Base-by-base conservation (phyloP, 2,329 filamentous ascomycete genomes). In the Amesomyces nigricolor region DNA sequence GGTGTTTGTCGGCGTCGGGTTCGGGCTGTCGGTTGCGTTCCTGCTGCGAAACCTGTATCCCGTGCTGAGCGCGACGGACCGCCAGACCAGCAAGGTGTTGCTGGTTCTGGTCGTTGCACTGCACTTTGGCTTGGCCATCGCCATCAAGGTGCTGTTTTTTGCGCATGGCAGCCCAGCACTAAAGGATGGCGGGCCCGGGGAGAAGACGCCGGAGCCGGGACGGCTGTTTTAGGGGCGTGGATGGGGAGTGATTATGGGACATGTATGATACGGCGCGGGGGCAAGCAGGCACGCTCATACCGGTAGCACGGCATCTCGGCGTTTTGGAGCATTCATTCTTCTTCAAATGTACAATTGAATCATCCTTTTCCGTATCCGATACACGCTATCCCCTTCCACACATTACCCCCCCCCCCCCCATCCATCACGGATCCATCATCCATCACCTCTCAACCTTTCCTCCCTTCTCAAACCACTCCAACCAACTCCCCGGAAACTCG, bases 101-200 rank as follows among this genome's bases (percentile, higher is more conserved):
- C 78, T 99, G 57, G 77, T 97, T 51, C 76, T 92, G 19, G 91
- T 99, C 26, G 80, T 97, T 30, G 79, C 82, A 30, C 77, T 97
- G 60, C 94, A 99, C 73, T 86, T 91, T 29, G 94, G 87, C n/a
- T 78, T 99, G 62, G 83, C 92, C 1, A 82, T 97, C 65, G 89
- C 92, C 4, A 97, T 99, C 73, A 97, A 97, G 79, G 86, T 96
- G 57, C 75, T 97, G 29, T 97, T 97, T 80, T 99, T 99, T 73
- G 91, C 91, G 63, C 85, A 89, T 63, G 84, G 80, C 47, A 90
- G 87, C 71, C 82, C 83, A 49, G 58, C 59, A 40, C 42, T 60
- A 19, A 56, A 55, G 42, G 59, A 61, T 56, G 32, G 32, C 11
- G 51, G 37, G 2, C 45, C 44, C 17, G 52, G 47, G n/a, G 44